Evolutionary conservation across 2,329 filamentous ascomycete species (phyloP).

Genomic region (Huntiella abstrusa): DNA sequence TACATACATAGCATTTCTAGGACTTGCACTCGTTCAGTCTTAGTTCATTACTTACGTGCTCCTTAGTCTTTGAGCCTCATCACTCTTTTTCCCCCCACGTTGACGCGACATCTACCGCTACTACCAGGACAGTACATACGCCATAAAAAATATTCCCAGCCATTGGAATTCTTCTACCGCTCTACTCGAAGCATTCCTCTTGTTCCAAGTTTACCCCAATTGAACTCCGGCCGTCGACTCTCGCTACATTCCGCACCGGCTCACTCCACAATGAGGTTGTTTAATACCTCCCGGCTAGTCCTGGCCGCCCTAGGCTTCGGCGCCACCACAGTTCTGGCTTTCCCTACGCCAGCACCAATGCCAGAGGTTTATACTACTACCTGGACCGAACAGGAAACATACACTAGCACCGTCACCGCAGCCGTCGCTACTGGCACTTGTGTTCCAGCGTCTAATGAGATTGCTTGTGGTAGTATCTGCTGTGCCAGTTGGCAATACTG

Average conservation of each 20-base stretch:
- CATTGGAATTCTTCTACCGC: no score
- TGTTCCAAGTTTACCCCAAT: no score
- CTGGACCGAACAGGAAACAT: constrained; percentile 41
- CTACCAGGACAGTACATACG: no score
- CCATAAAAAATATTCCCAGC: no score
- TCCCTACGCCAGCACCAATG: constrained; percentile 3
- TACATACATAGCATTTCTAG: no score
- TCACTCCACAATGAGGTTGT: neutral
- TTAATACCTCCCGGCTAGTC: neutral
- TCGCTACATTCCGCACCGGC: neutral
- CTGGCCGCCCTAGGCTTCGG: constrained; percentile 3
- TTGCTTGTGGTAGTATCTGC: constrained; percentile 49
- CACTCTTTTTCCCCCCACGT: no score
- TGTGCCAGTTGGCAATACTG: constrained; percentile 55
- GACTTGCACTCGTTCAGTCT: no score
- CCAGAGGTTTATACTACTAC: constrained; percentile 30
- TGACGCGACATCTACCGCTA: no score
- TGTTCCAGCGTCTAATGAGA: constrained; percentile 31
- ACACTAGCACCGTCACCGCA: constrained; percentile 38
- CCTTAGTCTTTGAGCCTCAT: no score
- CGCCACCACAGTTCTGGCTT: constrained; percentile 5
- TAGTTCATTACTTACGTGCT: no score
- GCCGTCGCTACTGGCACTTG: constrained; percentile 28
- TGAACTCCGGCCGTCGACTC: neutral
- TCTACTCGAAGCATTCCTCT: no score